phyloP scores from a whole-genome alignment of 345 rosid genomes.

The Lepidium aucheri region DNA sequence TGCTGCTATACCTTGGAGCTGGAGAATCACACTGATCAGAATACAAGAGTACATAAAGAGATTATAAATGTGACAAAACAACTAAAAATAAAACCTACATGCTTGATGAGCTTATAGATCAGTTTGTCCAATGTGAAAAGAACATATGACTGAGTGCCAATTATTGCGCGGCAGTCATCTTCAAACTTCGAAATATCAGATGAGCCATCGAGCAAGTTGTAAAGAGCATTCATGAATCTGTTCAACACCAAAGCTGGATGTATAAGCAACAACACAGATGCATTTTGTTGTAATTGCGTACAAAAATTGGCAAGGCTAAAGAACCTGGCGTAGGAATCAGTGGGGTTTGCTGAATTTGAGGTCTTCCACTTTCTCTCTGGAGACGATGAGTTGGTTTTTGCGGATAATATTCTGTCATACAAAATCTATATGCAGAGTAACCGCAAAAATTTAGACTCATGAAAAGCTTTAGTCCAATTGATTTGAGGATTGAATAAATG shows the following conservation, averaged over 20 bases:
- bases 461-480: background rate
- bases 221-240: slow-evolving; percentile 91
- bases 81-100: slow-evolving; percentile 34
- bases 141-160: slow-evolving; percentile 92
- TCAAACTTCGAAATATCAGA: slow-evolving; percentile 91
- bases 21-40: slow-evolving; percentile 10
- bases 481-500: background rate
- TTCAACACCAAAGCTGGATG: background rate
- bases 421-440: slow-evolving; percentile 43
- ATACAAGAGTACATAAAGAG: background rate
- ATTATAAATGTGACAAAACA: background rate
- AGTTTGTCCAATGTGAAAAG: slow-evolving; percentile 93
- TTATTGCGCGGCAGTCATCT: slow-evolving; percentile 93
- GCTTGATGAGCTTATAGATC: slow-evolving; percentile 84
- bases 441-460: background rate
- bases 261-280: slow-evolving; percentile 7
- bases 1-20: slow-evolving; percentile 81
- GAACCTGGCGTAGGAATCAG: slow-evolving; percentile 84
- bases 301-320: background rate
- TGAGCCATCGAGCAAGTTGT: slow-evolving; percentile 87
- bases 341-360: slow-evolving; percentile 54
- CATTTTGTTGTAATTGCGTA: background rate
- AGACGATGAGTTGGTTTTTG: slow-evolving; percentile 83
- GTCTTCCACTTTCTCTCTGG: slow-evolving; percentile 87
- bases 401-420: slow-evolving; percentile 85